Base-by-base conservation (phyloP, 2,329 filamentous ascomycete species). In the Ophiostoma ulmi region DNA sequence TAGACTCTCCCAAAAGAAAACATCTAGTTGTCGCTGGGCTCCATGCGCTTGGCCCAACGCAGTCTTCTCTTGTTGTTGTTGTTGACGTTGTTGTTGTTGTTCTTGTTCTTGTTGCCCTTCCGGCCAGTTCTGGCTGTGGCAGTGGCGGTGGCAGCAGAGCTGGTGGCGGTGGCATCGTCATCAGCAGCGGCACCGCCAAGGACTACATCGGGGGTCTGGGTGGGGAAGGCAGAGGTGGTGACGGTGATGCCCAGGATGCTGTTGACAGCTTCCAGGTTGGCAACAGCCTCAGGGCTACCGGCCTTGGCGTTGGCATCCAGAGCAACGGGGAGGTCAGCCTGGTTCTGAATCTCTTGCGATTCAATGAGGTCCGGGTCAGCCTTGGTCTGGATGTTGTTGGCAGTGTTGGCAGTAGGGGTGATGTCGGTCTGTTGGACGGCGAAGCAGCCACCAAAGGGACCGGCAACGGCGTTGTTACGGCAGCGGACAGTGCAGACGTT, bases 401-500 rank as follows among this genome's bases (percentile, higher is more conserved):
- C 48, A 0, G 78, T 80, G 78, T 86, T 86, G 70, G 75, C 76
- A 67, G 77, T 81, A 65, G 81, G 71, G 0, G 77, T 74, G 14
- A 75, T 75, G 73, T 87, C 86, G 39, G 79, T 78, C 75, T 89
- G 87, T 76, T 87, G 83, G 22, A 88, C 81, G 1, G 85, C 79
- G 76, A 88, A 84, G 78, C 86, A 88, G 68, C 86, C 75, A 26
- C 77, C 77, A 70, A 88, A 88, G 6, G 74, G 74, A 52, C 73
- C 74, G 44, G 74, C 74, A 3, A 83, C 77, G 4, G 85, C 84
- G 70, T 83, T 85, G 79, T 88, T 88, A 26, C 85, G 81, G 80
- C 86, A 88, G 48, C 86, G 83, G 26, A 88, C 80, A 0, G 86
- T 88, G 80, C 85, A 87, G 55, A 87, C 75, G 70, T 87, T 84